Base-by-base conservation (phyloP, 2,329 filamentous ascomycete genomes). In the Alternaria arborescens region DNA sequence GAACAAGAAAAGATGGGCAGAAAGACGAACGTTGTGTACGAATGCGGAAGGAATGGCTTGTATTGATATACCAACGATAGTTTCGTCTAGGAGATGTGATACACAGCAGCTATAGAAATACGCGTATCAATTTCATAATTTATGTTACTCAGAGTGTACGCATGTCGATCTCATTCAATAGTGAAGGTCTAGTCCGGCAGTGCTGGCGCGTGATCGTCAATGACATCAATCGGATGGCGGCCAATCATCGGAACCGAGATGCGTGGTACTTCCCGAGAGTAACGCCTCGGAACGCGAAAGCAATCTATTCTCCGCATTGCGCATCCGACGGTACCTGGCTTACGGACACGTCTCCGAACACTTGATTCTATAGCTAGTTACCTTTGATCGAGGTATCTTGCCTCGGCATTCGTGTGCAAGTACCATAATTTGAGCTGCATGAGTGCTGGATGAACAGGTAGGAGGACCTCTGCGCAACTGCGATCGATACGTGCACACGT, bases 201-300 rank as follows among this genome's bases (percentile, higher is more conserved):
- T 38, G 14, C 38, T 50, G 46, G 46, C 30, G 8, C 34, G 38
- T 42, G 30, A 28, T 46, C 30, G 24, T 50, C 41, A 48, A 67
- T 69, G 62, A 67, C 64, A 65, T 65, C 46, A 44, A n/a, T 47
- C 51, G 51, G 30, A 30, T 38, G 43, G 48, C 41, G 52, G 28
- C 66, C 62, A 67, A 67, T 67, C 62, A 64, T 60, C 62, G 56
- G 61, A 60, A 59, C 40, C 11, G 28, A 48, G 40, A 66, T 60
- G 42, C 52, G 51, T 46, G 51, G 59, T 62, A 64, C 55, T 60
- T 40, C 63, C 55, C 41, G 48, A 36, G 12, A 51, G 50, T 20
- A 43, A 32, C 41, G 8, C 50, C 58, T 51, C 44, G 47, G 50
- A 28, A 40, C 36, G 22, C 50, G 38, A 34, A 59, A 62, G 53